These are phyloP conservation scores for Primulina huaijiensis DNA, from an alignment of 257 asterid genomes.

Conservation along the genomic window DNA sequence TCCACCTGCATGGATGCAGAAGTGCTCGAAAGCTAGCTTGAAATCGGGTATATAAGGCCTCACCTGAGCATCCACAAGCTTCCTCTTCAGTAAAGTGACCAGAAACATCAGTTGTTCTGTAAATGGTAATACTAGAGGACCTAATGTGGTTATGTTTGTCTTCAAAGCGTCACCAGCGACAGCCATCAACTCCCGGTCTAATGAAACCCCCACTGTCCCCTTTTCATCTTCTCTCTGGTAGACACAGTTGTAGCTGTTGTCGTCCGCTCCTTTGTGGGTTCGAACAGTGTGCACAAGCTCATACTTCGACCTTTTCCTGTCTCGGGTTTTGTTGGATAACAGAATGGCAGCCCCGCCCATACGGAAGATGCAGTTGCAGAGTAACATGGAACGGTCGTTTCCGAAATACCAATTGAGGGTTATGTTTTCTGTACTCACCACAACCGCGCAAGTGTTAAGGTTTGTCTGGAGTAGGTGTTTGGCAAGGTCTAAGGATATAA, in stretches of 20 bases:
- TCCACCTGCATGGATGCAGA: constrained; percentile 59
- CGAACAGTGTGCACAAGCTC: constrained; percentile 50
- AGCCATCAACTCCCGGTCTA: constrained; percentile 51
- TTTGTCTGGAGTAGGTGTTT: constrained; percentile 48
- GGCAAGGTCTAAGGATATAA: constrained; percentile 52
- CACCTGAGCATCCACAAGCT: constrained; percentile 33
- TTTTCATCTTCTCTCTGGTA: constrained; percentile 52
- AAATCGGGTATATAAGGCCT: constrained; percentile 62
- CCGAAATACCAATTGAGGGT: constrained; percentile 64
- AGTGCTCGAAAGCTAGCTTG: constrained; percentile 60
- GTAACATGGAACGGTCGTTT: constrained; percentile 58
- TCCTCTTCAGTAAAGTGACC: constrained; percentile 34
- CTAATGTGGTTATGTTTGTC: constrained; percentile 51
- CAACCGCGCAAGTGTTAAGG: constrained; percentile 41
- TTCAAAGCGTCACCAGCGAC: constrained; percentile 53
- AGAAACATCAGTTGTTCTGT: constrained; percentile 53
- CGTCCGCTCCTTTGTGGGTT: constrained; percentile 57
- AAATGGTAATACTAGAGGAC: constrained; percentile 48
- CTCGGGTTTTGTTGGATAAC: constrained; percentile 37
- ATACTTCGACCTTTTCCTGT: constrained; percentile 44
- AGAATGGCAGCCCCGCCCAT: constrained; percentile 62
- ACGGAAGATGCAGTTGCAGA: constrained; percentile 58
- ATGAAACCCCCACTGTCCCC: constrained; percentile 42
- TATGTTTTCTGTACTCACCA: constrained; percentile 56
- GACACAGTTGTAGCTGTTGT: constrained; percentile 50